Evolutionary conservation across 768 basidiomycete species (phyloP).

Genomic region (Serendipita sp.): DNA sequence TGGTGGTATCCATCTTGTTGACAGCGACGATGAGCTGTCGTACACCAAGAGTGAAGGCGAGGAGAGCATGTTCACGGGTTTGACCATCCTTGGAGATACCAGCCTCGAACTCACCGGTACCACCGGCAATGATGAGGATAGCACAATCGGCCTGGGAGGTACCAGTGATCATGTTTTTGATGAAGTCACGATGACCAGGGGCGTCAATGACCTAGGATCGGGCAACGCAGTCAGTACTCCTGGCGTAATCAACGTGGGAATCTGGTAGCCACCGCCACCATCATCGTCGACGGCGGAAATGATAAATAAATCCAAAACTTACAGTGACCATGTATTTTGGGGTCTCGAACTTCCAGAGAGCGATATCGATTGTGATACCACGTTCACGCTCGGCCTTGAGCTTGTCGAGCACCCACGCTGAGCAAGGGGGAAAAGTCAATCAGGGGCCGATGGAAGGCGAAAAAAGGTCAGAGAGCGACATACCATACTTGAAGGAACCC

Average conservation of each 20-base stretch:
- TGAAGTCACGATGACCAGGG: conserved; percentile 99
- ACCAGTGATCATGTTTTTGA: conserved; percentile 99
- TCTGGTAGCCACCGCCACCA: neutral
- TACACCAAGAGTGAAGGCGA: conserved; percentile 99
- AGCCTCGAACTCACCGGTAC: conserved; percentile 99
- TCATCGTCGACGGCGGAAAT: neutral
- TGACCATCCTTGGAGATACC: conserved; percentile 99
- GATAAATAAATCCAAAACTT: conserved; percentile 19
- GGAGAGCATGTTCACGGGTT: conserved; percentile 99
- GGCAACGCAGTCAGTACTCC: neutral
- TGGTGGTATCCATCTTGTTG: conserved; percentile 99
- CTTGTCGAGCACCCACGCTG: conserved; percentile 99
- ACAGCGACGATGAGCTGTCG: conserved; percentile 98
- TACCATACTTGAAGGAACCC: conserved; percentile 95
- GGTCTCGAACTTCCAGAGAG: conserved; percentile 99
- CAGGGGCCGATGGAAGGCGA: neutral
- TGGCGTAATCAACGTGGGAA: neutral
- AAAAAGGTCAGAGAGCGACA: conserved; percentile 17
- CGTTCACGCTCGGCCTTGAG: conserved; percentile 99
- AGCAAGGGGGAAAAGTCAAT: conserved; percentile 9
- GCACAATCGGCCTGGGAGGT: conserved; percentile 99
- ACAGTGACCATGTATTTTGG: conserved; percentile 90
- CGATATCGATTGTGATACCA: conserved; percentile 99
- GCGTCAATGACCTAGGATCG: conserved; percentile 84
- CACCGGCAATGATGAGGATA: conserved; percentile 97